Conservation (phyloP, 164 flowering plant genomes). For the Aristolochia californica region DNA sequence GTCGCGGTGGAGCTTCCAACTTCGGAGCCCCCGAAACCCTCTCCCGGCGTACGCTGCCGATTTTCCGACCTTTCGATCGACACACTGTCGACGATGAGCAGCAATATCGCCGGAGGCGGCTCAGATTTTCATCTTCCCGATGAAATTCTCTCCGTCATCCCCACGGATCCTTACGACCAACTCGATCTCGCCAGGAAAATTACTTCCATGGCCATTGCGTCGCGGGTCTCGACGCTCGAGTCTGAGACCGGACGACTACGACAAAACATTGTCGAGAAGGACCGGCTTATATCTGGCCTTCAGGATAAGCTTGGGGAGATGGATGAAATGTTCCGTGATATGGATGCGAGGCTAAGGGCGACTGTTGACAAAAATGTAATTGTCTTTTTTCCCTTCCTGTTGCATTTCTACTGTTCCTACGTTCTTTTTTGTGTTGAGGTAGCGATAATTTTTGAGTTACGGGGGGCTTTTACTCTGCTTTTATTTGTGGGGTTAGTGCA, state of each 20-base stretch:
- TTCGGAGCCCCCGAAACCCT: too few relatives aligned
- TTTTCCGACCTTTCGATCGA: too few relatives aligned
- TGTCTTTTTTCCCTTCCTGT: neutral
- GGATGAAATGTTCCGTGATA: constrained; percentile 29
- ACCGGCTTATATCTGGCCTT: constrained; percentile 39
- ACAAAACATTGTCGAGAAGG: constrained; percentile 59
- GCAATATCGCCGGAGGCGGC: constrained; percentile 15
- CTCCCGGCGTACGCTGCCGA: too few relatives aligned
- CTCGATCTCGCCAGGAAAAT: constrained; percentile 90
- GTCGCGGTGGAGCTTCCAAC: too few relatives aligned
- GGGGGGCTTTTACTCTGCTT: neutral
- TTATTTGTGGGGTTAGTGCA: neutral
- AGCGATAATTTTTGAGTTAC: neutral
- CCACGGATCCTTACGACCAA: constrained; percentile 86
- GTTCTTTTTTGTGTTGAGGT: neutral
- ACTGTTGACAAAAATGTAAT: constrained; percentile 67
- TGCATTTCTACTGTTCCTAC: neutral
- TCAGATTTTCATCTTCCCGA: constrained; percentile 61
- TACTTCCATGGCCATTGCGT: constrained; percentile 89
- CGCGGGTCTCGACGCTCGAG: constrained; percentile 87
- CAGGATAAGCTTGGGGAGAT: constrained; percentile 42
- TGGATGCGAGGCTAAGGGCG: constrained; percentile 35
- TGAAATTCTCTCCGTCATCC: constrained; percentile 71
- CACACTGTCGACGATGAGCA: neutral
- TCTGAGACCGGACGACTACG: constrained; percentile 38